A percentile compares a stretch with the other conserved stretches of the same genome.
Evolutionary conservation across 2,329 filamentous ascomycete genomes (phyloP).

Genomic region (Pseudogymnoascus sp.): DNA sequence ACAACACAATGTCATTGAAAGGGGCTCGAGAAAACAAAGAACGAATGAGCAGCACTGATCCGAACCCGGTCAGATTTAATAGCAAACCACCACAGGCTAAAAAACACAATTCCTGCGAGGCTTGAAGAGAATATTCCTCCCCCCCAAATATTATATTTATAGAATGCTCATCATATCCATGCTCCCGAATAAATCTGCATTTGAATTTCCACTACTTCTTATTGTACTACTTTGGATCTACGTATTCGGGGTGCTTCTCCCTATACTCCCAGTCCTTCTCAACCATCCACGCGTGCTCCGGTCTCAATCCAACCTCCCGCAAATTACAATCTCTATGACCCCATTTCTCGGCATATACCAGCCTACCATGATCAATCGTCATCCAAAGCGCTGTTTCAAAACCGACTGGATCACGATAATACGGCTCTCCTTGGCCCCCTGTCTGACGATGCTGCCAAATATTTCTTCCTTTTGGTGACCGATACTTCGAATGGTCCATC

Average conservation of each 20-base stretch:
- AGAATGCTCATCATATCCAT: not conserved
- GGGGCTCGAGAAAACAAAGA: not conserved
- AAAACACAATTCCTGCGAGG: not conserved
- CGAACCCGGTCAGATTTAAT: too few relatives aligned
- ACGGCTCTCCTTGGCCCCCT: slow-evolving; percentile 45
- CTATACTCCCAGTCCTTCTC: slow-evolving; percentile 32
- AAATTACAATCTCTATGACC: slow-evolving; percentile 38
- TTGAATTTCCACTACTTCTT: not conserved
- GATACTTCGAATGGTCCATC: not conserved
- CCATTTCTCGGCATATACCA: slow-evolving; percentile 37
- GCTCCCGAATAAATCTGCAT: not conserved
- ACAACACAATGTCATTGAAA: not conserved
- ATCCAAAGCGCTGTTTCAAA: slow-evolving; percentile 37
- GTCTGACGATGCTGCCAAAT: slow-evolving; percentile 44
- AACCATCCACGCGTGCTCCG: slow-evolving; percentile 41
- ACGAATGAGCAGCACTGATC: not conserved
- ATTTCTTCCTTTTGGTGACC: slow-evolving; percentile 33
- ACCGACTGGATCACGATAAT: slow-evolving; percentile 40
- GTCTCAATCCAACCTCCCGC: slow-evolving; percentile 29
- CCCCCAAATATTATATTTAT: not conserved
- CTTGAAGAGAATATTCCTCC: not conserved
- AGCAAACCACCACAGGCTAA: not conserved
- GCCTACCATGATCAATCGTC: slow-evolving; percentile 37
- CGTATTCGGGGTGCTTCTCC: slow-evolving; percentile 4
- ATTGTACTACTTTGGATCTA: not conserved